Evolutionary conservation across 306 rosid species (phyloP).

Genomic region (Corylus americana): DNA sequence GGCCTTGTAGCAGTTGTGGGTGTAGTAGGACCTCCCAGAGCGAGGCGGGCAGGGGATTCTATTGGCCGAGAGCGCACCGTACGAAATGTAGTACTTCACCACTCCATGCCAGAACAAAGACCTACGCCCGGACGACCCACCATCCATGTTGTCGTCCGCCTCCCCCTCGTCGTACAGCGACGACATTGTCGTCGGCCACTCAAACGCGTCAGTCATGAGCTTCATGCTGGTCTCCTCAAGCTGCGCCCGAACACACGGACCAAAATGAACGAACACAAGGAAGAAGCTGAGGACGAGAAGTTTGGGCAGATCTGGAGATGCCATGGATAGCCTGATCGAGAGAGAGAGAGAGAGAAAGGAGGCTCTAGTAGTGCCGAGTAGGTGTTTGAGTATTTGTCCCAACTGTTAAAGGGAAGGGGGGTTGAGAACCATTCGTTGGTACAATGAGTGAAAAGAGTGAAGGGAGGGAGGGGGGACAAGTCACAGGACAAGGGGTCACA

Average conservation of each 20-base stretch:
- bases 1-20: conserved; percentile 76
- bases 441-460: background rate
- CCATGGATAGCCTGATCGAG: conserved; percentile 29
- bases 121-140: conserved; percentile 48
- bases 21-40: conserved; percentile 90
- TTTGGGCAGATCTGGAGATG: background rate
- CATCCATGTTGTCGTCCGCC: conserved; percentile 29
- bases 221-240: conserved; percentile 58
- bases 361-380: background rate
- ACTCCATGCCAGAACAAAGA: conserved; percentile 69
- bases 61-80: conserved; percentile 89
- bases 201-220: conserved; percentile 56
- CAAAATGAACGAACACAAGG: conserved; percentile 9
- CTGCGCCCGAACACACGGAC: conserved; percentile 27
- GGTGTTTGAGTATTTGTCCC: background rate
- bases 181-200: conserved; percentile 61
- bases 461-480: conserved; percentile 16
- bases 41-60: conserved; percentile 94
- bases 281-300: conserved; percentile 27
- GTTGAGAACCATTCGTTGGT: background rate
- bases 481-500: conserved; percentile 46
- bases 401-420: background rate
- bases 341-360: background rate
- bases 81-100: conserved; percentile 72
- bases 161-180: conserved; percentile 34